Evolutionary conservation across 768 basidiomycete genomes (phyloP).

Genomic region (Erythrobasidium yunnanense): DNA sequence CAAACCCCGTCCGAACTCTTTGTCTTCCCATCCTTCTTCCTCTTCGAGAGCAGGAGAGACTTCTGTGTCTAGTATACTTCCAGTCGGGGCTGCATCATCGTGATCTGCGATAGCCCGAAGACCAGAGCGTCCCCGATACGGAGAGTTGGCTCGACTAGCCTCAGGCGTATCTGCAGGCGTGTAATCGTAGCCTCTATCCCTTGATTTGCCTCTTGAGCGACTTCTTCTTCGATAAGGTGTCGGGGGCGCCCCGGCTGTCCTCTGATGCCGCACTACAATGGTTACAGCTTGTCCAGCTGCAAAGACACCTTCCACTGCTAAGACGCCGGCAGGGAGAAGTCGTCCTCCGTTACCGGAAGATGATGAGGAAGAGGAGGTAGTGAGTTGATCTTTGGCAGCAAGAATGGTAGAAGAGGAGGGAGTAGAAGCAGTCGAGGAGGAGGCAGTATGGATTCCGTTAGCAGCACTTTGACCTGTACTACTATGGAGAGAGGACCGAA

Average conservation of each 20-base stretch:
- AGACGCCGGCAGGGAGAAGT: conserved; percentile 79
- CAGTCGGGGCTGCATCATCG: not conserved
- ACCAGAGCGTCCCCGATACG: not conserved
- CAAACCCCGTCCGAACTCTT: conserved; percentile 85
- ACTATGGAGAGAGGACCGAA: too few species aligned
- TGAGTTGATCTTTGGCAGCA: too few species aligned
- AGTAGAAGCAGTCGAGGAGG: not conserved
- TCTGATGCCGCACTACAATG: conserved; percentile 54
- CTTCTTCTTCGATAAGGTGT: too few species aligned
- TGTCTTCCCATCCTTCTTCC: conserved; percentile 55
- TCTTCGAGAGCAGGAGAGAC: not conserved
- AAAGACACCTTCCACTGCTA: conserved; percentile 75
- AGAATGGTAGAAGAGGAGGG: too few species aligned
- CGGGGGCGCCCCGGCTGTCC: too few species aligned
- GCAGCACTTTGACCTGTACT: too few species aligned
- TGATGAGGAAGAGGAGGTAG: conserved; percentile 4
- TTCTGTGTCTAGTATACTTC: not conserved
- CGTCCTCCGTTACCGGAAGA: conserved; percentile 61
- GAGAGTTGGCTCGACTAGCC: not conserved
- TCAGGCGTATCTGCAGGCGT: too few species aligned
- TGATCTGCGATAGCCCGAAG: not conserved
- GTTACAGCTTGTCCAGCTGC: conserved; percentile 89
- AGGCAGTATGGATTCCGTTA: too few species aligned
- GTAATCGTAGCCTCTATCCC: too few species aligned
- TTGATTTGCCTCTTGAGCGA: too few species aligned